phyloP scores from a whole-genome alignment of 768 basidiomycete genomes.

The Tylopilus felleus region DNA sequence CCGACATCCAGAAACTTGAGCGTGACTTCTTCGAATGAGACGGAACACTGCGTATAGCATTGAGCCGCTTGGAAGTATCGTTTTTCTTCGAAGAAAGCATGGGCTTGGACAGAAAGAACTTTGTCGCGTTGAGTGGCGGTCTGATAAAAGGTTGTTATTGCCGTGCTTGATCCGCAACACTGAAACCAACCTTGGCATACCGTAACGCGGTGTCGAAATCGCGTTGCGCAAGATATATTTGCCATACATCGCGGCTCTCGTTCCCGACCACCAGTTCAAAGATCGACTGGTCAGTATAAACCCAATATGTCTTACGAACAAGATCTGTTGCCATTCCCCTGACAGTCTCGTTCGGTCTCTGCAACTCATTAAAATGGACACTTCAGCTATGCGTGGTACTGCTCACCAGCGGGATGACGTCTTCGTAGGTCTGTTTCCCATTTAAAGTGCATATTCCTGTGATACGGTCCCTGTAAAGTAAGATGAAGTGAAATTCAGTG shows the following conservation, averaged over 20 bases:
- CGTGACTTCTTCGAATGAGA: slow-evolving; percentile 86
- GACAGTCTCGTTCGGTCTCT: slow-evolving; percentile 77
- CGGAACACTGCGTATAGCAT: slow-evolving; percentile 85
- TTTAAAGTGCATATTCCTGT: slow-evolving; percentile 76
- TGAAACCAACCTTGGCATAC: slow-evolving; percentile 68
- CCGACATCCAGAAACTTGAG: slow-evolving; percentile 86
- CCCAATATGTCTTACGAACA: slow-evolving; percentile 89
- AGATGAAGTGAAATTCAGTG: slow-evolving; percentile 89
- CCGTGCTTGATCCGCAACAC: background rate
- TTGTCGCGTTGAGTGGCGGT: slow-evolving; percentile 84
- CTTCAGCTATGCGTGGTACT: background rate
- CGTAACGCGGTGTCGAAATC: slow-evolving; percentile 75
- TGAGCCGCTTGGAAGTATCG: slow-evolving; percentile 91
- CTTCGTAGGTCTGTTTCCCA: slow-evolving; percentile 81
- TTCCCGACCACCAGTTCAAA: slow-evolving; percentile 84
- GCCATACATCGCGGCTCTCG: slow-evolving; percentile 95
- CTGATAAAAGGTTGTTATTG: slow-evolving; percentile 38
- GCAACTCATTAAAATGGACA: slow-evolving; percentile 8
- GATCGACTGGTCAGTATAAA: slow-evolving; percentile 83
- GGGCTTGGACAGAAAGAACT: slow-evolving; percentile 80
- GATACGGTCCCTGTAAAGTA: slow-evolving; percentile 78
- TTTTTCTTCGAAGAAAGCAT: slow-evolving; percentile 71
- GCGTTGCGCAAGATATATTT: slow-evolving; percentile 75
- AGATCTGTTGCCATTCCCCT: slow-evolving; percentile 80
- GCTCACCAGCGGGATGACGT: slow-evolving; percentile 73